Percentiles rank a stretch among this genome's conserved stretches.
Conservation (phyloP, 2,329 filamentous ascomycete species). For the Lasiodiplodia theobromae region DNA sequence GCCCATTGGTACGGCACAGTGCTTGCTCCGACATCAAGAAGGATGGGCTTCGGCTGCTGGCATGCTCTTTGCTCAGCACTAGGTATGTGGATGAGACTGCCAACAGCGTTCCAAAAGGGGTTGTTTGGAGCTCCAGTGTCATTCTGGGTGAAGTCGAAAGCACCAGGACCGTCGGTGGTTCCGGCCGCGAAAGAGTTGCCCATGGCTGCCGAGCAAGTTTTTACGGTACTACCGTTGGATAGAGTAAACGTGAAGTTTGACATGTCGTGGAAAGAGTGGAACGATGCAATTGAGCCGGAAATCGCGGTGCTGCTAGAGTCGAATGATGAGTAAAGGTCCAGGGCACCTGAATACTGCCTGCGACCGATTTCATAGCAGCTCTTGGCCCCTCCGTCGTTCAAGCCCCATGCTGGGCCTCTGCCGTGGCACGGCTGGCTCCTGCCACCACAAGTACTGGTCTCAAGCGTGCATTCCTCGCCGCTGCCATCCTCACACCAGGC, state of each 20-base stretch:
- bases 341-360: conserved; percentile 72
- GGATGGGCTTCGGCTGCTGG: conserved; percentile 81
- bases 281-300: conserved; percentile 74
- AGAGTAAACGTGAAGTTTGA: conserved; percentile 75
- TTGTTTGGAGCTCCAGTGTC: conserved; percentile 76
- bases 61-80: conserved; percentile 74
- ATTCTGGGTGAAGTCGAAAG: conserved; percentile 93
- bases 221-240: conserved; percentile 72
- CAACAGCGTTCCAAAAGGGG: conserved; percentile 81
- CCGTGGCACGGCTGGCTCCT: conserved; percentile 75
- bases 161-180: conserved; percentile 88
- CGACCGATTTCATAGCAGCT: conserved; percentile 79
- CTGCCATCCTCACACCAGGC: conserved; percentile 90
- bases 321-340: conserved; percentile 64
- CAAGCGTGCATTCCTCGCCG: conserved; percentile 69
- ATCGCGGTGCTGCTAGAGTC: conserved; percentile 56
- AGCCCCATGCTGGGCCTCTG: conserved; percentile 72
- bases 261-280: conserved; percentile 88
- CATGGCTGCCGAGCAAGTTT: conserved; percentile 84
- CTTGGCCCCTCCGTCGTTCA: conserved; percentile 69
- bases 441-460: conserved; percentile 85
- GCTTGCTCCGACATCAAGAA: conserved; percentile 89
- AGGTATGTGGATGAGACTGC: conserved; percentile 74
- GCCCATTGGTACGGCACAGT: conserved; percentile 82
- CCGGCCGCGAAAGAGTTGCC: conserved; percentile 94